A percentile compares a stretch with the other conserved stretches of the same genome.
Conservation (phyloP, 768 basidiomycete genomes). For the Leccinum imitatum region DNA sequence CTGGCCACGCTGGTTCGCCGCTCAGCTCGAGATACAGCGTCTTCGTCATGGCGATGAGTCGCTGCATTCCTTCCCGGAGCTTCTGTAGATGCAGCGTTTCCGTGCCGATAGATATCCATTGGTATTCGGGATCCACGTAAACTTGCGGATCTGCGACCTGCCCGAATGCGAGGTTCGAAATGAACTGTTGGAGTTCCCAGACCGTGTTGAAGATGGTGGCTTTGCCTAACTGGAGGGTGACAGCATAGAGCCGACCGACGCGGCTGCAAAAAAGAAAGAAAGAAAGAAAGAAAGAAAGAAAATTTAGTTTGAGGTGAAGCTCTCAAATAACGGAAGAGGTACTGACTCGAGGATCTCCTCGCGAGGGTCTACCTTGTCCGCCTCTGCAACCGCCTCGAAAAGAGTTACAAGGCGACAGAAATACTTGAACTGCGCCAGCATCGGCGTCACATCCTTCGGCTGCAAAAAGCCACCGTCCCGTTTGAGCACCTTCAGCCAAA, state of each 20-base stretch:
- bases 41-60: background rate
- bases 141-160: background rate
- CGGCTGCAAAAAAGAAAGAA: background rate
- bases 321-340: no score
- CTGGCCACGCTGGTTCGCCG: background rate
- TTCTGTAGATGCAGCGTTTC: background rate
- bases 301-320: no score
- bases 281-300: background rate
- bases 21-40: background rate
- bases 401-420: background rate
- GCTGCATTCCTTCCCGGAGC: background rate
- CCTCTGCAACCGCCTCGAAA: background rate
- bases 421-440: background rate
- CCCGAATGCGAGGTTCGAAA: background rate
- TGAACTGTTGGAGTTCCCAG: background rate
- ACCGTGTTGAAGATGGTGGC: background rate
- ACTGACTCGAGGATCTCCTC: no score
- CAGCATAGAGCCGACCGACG: background rate
- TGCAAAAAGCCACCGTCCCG: background rate
- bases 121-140: background rate
- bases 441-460: background rate
- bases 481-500: background rate
- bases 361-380: no score
- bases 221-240: background rate
- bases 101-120: background rate